phyloP scores from a whole-genome alignment of 805 yeast genomes.

The Saturnispora dispora region DNA sequence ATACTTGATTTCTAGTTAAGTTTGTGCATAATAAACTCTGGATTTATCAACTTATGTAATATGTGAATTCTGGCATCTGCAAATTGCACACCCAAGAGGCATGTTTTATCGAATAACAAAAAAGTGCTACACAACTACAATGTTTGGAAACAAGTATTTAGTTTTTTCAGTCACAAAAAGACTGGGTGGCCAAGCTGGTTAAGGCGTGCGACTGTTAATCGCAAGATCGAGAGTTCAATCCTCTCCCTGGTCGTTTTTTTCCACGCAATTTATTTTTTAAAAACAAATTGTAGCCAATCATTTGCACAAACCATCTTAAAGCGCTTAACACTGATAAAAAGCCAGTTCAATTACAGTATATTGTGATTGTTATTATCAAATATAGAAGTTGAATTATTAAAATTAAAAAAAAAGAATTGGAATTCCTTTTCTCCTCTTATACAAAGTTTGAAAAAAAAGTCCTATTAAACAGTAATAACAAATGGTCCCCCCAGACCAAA shows the following conservation, averaged over 20 bases:
- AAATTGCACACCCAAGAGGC: too few species aligned
- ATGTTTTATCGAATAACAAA: too few species aligned
- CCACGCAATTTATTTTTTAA: too few species aligned
- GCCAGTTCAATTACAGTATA: not conserved
- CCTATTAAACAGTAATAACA: not conserved
- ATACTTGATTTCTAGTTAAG: too few species aligned
- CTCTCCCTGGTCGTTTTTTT: conserved; percentile 43
- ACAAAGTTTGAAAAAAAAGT: not conserved
- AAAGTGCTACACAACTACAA: too few species aligned
- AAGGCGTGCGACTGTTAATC: conserved; percentile 59
- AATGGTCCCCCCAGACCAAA: conserved; percentile 1
- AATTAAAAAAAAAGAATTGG: not conserved
- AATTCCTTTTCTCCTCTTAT: not conserved
- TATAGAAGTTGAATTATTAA: not conserved
- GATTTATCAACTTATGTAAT: too few species aligned
- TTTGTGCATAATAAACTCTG: too few species aligned
- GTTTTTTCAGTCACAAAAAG: conserved; percentile 11
- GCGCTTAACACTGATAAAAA: not conserved
- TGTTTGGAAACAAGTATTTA: too few species aligned
- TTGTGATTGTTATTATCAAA: not conserved
- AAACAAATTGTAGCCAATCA: too few species aligned
- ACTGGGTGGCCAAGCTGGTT: conserved; percentile 53
- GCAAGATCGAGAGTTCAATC: conserved; percentile 57
- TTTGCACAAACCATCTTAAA: not conserved
- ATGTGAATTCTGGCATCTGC: too few species aligned